Evolutionary conservation across 2,329 filamentous ascomycete genomes (phyloP), one percentile per base, ranked within the genome.

Genomic region (Akanthomyces muscarius): DNA sequence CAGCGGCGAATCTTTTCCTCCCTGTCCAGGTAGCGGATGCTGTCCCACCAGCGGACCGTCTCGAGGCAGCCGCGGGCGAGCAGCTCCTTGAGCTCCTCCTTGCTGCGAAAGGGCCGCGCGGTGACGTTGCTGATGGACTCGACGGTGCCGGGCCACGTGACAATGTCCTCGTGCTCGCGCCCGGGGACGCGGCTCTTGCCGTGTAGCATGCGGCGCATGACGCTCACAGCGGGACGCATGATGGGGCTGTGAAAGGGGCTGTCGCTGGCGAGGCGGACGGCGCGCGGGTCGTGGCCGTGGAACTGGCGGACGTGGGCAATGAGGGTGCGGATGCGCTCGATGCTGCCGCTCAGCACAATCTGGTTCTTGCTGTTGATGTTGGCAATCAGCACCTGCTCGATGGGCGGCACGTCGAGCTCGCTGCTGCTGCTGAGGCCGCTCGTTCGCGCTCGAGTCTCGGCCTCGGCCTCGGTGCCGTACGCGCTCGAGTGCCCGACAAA

Each of bases 351-450:
- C 59, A 98, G 81, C 58, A 97, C 94, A 70, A 98, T 96, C 78
- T 98, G 94, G 73, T 97, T 97, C 78, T 92, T 95, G 74, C 89
- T 91, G 78, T 98, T 98, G 77, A 96, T 87, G 76, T 98, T 97
- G 64, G 92, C 94, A 69, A 98, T 92, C 68, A 89, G 81, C 57
- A 97, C 93, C 75, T 96, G 90, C 71, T 95, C 86, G 61, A 96
- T 92, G 4, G 91, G 86, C 21, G 90, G 89, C 36, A 87, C 77
- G 68, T 90, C 83, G 14, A 42, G 23, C 67, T 87, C 81, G 65
- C 83, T 83, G 68, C 85, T 87, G 38, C 36, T 28, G 16, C 23
- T 55, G 36, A 13, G 25, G 23, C 18, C 10, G 38, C 13, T 38
- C 30, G n/a, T 36, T 30, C 18, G n/a, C 50, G n/a, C 21, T 18